Evolutionary conservation across 2,329 filamentous ascomycete species (phyloP), one percentile per base, ranked within the genome.

Genomic region (Gremmenia infestans): DNA sequence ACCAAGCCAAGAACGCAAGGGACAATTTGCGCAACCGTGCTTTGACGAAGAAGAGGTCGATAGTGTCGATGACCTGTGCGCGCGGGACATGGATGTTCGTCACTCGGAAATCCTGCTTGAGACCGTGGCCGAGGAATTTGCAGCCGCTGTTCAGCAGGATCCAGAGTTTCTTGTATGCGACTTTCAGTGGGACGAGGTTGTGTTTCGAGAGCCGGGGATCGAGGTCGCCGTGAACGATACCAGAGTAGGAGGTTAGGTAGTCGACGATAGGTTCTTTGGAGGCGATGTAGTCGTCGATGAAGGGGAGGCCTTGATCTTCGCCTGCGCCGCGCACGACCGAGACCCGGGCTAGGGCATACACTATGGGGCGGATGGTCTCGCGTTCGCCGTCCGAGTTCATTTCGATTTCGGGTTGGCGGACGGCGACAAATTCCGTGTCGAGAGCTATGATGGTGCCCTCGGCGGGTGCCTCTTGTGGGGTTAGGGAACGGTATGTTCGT

Each of bases 101-200:
- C 54, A 96, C 96, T 52, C 94, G 90, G 74, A 99, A 97, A 72
- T 99, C 94, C 65, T 94, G 93, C 63, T 90, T 90, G 43, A 99
- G 78, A 4, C 93, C 93, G 68, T 99, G 94, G 2, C 94, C 94
- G 5, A 99, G 82, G 70, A 99, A 99, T 60, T 89, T 84, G 73
- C 91, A 96, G 48, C 94, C 94, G 0, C 97, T 80, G 69, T 99
- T 99, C 35, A 99, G 81, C 17, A 99, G 80, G 15, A 97, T 83
- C 95, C 95, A 99, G 32, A 99, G 84, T 72, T 97, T 97, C 74
- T 99, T 99, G 78, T 97, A 99, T 1, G 90, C 92, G 56, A 89
- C 82, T 71, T 99, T 99, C 42, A 97, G 79, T 1, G 88, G 82
- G 8, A 97, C 86, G 0, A 97, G 81, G 53, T 91, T 90, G 72